Base-by-base conservation (phyloP, 768 basidiomycete species). In the Sporobolomyces phaffii region DNA sequence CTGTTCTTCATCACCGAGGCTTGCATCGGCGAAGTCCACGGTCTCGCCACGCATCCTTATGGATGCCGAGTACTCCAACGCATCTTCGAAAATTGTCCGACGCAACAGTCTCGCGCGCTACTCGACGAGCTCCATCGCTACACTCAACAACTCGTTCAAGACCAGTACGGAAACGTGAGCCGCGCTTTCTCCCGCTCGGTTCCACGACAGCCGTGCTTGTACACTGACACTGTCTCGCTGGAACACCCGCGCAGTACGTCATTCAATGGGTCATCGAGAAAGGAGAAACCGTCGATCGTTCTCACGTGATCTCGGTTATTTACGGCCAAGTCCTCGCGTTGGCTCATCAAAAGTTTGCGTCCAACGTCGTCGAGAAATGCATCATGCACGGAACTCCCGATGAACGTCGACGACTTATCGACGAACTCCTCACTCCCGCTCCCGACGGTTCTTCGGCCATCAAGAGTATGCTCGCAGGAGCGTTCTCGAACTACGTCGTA, bases 21-120 rank as follows among this genome's bases (percentile, higher is more conserved):
- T 7, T 92, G 96, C 80, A 81, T 83, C 7, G 88, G 87, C 8
- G 86, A 87, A 69, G 87, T 94, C 31, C 84, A 84, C 65, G 86
- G 88, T 63, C 81, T 98, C 28, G 84, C 91, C 1, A 87, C 87
- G 0, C 91, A 98, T 75, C 86, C 90, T 1, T 96, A 90, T 73
- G 93, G 93, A 1, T 98, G 94, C 75, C 87, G 94, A 15, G 94
- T 98, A 28, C 82, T 98, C 36, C 94, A 97, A 77, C 83, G 91
- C 62, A 91, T 90, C 76, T 85, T 98, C 58, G 90, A 94, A 76
- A 85, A 90, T 76, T 80, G 94, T 29, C 84, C 88, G 0, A 82
- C 84, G 29, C 82, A 83, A 14, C 83, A 85, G 49, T 86, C 84
- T 0, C 83, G 86, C 57, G 81, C 84, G 0, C 79, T 98, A 36